Conservation (phyloP, 495 filamentous ascomycete genomes). For the Daldinia caldariorum region DNA sequence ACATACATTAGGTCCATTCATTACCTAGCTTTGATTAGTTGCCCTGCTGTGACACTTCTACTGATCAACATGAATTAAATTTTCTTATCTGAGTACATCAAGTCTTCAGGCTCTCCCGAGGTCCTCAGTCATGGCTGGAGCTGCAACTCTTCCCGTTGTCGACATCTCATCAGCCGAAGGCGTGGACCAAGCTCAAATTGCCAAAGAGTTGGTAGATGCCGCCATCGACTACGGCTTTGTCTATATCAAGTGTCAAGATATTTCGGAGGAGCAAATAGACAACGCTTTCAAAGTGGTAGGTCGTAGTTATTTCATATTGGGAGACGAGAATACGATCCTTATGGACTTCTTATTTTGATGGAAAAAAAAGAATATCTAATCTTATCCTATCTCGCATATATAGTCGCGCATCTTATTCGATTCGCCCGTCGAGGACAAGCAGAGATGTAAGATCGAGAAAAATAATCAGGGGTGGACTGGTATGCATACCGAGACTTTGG, state of each 20-base stretch:
- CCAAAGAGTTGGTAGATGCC: slow-evolving; percentile 79
- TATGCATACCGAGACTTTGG: slow-evolving; percentile 88
- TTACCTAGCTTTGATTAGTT: no score
- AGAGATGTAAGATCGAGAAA: slow-evolving; percentile 73
- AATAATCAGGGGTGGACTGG: slow-evolving; percentile 90
- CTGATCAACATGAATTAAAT: no score
- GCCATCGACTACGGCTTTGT: slow-evolving; percentile 86
- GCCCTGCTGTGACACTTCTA: no score
- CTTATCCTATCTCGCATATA: slow-evolving; percentile 12
- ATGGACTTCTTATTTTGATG: no score
- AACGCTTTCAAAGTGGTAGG: slow-evolving; percentile 77
- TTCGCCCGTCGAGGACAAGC: slow-evolving; percentile 75
- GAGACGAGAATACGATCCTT: no score
- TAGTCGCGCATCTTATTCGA: slow-evolving; percentile 84
- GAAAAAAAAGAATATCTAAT: no score
- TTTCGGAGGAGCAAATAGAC: slow-evolving; percentile 73
- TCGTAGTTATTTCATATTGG: no score
- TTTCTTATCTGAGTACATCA: not conserved
- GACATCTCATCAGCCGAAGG: slow-evolving; percentile 72
- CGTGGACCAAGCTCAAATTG: slow-evolving; percentile 64
- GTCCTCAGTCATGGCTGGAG: slow-evolving; percentile 53
- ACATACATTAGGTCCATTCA: no score
- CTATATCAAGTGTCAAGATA: slow-evolving; percentile 78
- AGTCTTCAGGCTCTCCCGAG: no score
- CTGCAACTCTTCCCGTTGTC: slow-evolving; percentile 78